Conservation (phyloP, 2,329 filamentous ascomycete genomes). For the Albophoma yamanashiensis region DNA sequence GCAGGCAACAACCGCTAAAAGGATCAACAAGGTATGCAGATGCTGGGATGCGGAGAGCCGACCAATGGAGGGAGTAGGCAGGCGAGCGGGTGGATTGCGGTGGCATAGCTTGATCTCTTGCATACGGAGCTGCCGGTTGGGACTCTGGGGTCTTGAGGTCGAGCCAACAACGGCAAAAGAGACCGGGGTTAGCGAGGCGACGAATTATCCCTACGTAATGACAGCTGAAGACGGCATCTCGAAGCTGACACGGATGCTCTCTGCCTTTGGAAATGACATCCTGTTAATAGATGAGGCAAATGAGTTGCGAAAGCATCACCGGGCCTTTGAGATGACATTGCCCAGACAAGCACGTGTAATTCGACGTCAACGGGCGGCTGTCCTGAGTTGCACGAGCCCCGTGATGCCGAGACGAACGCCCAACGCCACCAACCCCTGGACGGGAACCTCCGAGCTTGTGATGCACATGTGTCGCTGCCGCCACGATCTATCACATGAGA, state of each 20-base stretch:
- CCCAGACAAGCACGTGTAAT: neutral
- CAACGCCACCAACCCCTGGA: neutral
- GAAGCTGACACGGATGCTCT: neutral
- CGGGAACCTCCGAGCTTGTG: neutral
- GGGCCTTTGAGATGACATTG: neutral
- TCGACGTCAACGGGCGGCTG: neutral
- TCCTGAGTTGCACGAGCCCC: neutral
- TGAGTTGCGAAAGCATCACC: neutral
- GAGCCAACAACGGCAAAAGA: neutral
- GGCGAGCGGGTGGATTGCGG: neutral
- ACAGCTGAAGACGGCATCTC: neutral
- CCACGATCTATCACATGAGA: neutral
- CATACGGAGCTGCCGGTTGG: neutral
- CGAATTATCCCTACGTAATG: neutral
- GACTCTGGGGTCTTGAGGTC: neutral
- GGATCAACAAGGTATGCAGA: neutral
- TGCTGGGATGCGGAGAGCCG: neutral
- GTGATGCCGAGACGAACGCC: neutral
- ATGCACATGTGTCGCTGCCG: neutral
- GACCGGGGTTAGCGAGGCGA: neutral
- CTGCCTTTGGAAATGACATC: too few species aligned
- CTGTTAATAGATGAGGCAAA: neutral
- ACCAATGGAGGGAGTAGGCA: neutral
- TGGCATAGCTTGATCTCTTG: neutral
- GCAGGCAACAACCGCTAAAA: neutral